Percentiles rank a stretch among this genome's conserved stretches.
These are phyloP conservation scores for Talaromyces liani DNA, from an alignment of 495 filamentous ascomycete species.

Conservation along the genomic window DNA sequence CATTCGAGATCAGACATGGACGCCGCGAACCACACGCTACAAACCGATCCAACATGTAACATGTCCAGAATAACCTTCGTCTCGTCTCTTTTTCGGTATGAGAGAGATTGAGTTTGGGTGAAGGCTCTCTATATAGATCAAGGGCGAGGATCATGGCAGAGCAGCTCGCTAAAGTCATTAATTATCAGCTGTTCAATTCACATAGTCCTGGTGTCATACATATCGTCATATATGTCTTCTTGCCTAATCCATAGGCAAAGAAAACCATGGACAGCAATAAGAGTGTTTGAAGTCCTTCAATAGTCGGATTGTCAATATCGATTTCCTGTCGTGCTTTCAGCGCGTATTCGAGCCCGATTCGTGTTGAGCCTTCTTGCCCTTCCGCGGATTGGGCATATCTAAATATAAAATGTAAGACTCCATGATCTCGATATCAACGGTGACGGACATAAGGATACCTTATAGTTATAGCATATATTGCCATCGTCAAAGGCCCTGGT, in stretches of 20 bases:
- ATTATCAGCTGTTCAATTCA: conserved; percentile 6
- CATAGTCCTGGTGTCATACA: conserved; percentile 38
- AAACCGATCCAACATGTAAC: conserved; percentile 77
- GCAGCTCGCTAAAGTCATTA: conserved; percentile 50
- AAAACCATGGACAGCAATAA: conserved; percentile 69
- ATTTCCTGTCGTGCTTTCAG: conserved; percentile 57
- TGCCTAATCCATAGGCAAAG: conserved; percentile 70
- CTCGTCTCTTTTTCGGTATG: conserved; percentile 63
- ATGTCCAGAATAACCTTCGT: conserved; percentile 74
- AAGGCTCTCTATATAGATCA: conserved; percentile 65
- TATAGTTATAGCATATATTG: conserved; percentile 65
- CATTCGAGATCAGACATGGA: conserved; percentile 66
- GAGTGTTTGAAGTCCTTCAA: conserved; percentile 67
- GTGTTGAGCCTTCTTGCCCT: conserved; percentile 51
- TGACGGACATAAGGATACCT: conserved; percentile 35
- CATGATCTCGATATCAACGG: neutral
- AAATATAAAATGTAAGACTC: conserved; percentile 11
- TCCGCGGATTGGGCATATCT: conserved; percentile 59
- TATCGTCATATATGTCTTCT: conserved; percentile 79
- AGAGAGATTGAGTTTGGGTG: conserved; percentile 46
- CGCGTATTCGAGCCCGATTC: conserved; percentile 59
- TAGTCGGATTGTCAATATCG: conserved; percentile 69
- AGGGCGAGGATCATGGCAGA: conserved; percentile 76
- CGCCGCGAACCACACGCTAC: conserved; percentile 70
- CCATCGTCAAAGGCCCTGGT: conserved; percentile 54